Percentiles rank a stretch among this genome's conserved stretches.
Conservation (phyloP, 768 basidiomycete species). For the Amanita brunnescens region DNA sequence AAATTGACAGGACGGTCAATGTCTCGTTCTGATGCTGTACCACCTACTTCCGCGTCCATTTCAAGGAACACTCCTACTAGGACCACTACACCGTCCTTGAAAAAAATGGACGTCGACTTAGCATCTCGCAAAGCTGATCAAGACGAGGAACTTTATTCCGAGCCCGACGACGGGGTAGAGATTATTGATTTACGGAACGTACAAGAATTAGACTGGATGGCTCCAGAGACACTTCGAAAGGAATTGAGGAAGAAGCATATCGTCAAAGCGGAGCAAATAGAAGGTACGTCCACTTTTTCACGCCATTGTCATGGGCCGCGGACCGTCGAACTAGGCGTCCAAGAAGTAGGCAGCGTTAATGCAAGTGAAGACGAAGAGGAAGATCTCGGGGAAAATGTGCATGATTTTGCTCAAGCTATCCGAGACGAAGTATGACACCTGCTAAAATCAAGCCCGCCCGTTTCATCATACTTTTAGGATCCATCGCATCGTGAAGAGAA, state of each 20-base stretch:
- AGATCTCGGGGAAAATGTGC: conserved; percentile 67
- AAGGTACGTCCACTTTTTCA: conserved; percentile 5
- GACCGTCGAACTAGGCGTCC: neutral
- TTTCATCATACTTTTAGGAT: conserved; percentile 28
- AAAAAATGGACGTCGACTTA: conserved; percentile 23
- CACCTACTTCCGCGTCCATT: conserved; percentile 28
- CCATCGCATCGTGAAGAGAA: conserved; percentile 47
- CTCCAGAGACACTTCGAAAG: conserved; percentile 62
- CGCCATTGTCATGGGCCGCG: neutral
- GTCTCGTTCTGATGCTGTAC: conserved; percentile 47
- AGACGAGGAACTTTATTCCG: conserved; percentile 71
- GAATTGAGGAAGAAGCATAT: conserved; percentile 31
- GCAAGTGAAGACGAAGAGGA: conserved; percentile 71
- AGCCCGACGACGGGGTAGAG: conserved; percentile 82
- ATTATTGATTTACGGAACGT: conserved; percentile 80
- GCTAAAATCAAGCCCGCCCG: neutral
- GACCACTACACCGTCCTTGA: conserved; percentile 41
- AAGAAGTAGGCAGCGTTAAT: conserved; percentile 41
- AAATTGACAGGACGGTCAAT: conserved; percentile 40
- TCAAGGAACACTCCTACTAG: conserved; percentile 44
- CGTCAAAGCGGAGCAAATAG: conserved; percentile 36
- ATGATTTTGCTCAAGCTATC: conserved; percentile 44
- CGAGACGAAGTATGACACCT: conserved; percentile 27
- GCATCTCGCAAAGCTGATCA: conserved; percentile 25
- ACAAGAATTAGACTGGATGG: conserved; percentile 79